Base-by-base conservation (phyloP, 257 asterid species). In the Nicotiana paniculata region DNA sequence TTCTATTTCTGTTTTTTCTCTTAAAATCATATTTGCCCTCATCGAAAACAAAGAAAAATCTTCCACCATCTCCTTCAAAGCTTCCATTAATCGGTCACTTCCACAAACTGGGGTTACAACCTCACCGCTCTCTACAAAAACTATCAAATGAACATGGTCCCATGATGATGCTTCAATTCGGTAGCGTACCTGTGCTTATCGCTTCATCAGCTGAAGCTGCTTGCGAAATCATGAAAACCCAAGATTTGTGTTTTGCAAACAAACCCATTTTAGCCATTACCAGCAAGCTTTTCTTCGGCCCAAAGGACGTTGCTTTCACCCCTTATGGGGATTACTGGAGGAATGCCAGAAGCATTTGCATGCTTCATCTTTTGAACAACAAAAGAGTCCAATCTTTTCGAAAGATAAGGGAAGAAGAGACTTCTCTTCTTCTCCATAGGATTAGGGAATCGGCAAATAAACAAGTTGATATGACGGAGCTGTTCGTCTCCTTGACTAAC, bases 291-390 rank as follows among this genome's bases (percentile, higher is more conserved):
- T 0, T 77, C 0, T 85, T 85, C 63, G 81, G 82, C 53, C 1
- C 57, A 3, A 86, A 15, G 35, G 94, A 88, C 70, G 72, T 91
- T 0, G 88, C 85, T 1, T 21, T 84, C 4, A 37, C 89, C 0
- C 87, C 92, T 0, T 90, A 91, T 35, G 88, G 92, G 0, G 90
- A 90, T 32, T 85, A 86, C 16, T 91, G 90, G 91, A 88, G 90
- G 82, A 84, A 85, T 33, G 55, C 82, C 9, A 79, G 87, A 46
- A 85, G 89, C 84, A 72, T 90, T 16, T 83, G 89, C 24, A 87
- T 90, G n/a, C 85, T 86, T 30, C 91, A 91, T 17, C 88, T 91
- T 4, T 77, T 91, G 48, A 89, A 89, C 39, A 76, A 75, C 85
- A 89, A 85, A 48, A 81, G 84, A 58, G 93, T 91, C 18, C 89